Evolutionary conservation across 129 eudicot species (phyloP), one percentile per base, ranked within the genome.

Genomic region (Apium graveolens): DNA sequence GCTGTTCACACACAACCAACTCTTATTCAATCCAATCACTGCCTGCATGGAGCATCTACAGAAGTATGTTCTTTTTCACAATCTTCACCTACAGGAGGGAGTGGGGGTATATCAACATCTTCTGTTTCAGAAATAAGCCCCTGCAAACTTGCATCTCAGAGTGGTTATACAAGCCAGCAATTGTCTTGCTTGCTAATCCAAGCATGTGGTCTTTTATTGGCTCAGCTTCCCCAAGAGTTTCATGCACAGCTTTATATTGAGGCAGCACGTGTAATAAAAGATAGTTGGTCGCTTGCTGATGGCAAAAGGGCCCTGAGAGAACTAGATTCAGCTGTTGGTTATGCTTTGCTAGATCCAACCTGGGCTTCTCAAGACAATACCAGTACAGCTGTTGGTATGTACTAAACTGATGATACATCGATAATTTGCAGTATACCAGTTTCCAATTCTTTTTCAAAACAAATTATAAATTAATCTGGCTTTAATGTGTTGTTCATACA

Each of bases 301-400:
- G 96, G 84, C 46, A 91, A 94, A 78, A 71, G 94, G 78, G 88
- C 96, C 2, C 77, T 79, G 26, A 63, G 89, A 43, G 97, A 94
- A 76, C 85, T 91, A 20, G 96, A 94, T 70, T 95, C 96, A 24
- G 97, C 91, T 63, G 98, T 95, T 78, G 86, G 93, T 82, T 90
- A 91, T 88, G 98, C 98, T 77, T 85, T 95, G 86, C 60, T 91
- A 80, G 98, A 95, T 83, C 98, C 98, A 76, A 86, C 97, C 51
- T 90, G 92, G 96, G 98, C 98, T 84, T 97, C 96, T 57, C 97
- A 91, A 85, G 98, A 95, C 78, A 91, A 91, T 78, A 95, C 97
- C 73, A 91, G 97, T 11, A 91, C 98, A 71, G 94, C 94, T 32
- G 86, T 95, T 78, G 98, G 98, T 93, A 60, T 60, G 68, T 26